Base-by-base conservation (phyloP, 768 basidiomycete species). In the Butyriboletus loyo region DNA sequence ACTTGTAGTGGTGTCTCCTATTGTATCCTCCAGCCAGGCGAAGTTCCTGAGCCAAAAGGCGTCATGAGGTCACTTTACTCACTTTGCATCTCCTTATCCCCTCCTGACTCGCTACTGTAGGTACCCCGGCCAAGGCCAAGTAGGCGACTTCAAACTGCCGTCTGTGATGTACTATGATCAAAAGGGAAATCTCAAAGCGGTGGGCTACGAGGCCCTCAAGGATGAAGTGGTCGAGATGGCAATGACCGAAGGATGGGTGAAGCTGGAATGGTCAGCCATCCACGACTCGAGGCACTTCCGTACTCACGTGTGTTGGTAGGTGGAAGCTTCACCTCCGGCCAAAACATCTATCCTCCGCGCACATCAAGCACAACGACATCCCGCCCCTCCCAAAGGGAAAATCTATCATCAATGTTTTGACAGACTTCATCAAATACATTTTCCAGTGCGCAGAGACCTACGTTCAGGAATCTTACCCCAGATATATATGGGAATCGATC, bases 121-220 rank as follows among this genome's bases (percentile, higher is more conserved):
- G 25, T 73, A 66, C 49, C 74, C 75, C 7, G 73, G 71, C 1
- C 74, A 76, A 36, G 72, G 73, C 44, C 61, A 68, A 48, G 55
- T 66, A 4, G 73, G 75, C 13, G 71, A 73, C 41, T 72, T 64
- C 36, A 79, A 78, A 55, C 72, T 79, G 15, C 77, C 78, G 0
- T 74, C 75, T 11, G 61, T 79, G 38, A 57, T 79, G 25, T 80
- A 74, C 53, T 80, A 80, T 44, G 73, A 77, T 45, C 42, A 58
- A 28, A 41, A 58, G 15, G 77, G 78, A 4, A 58, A 58, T 3
- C 64, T 75, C 7, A 61, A 65, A 34, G 71, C 73, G 2, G 67
- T 71, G 2, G 77, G 77, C 1, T 76, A 74, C 5, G 77, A 79
- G 58, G 72, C 75, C 0, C 62, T 69, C 21, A 59, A 61, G 13